Evolutionary conservation across 495 filamentous ascomycete genomes (phyloP), one percentile per base, ranked within the genome.

Genomic region (Podospora appendiculata): DNA sequence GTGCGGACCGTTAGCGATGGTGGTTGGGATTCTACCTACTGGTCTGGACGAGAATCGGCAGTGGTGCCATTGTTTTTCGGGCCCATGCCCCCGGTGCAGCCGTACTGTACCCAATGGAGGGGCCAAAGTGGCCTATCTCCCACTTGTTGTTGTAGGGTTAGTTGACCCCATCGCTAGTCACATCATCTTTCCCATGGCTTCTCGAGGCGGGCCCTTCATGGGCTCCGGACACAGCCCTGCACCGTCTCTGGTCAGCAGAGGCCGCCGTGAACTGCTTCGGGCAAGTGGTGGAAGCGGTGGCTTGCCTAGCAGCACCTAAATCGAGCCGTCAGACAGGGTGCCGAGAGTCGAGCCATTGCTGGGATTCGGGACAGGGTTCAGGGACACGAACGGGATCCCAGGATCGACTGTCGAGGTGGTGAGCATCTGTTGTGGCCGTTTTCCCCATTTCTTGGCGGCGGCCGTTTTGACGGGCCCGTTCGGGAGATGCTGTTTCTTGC

Each of bases 21-120:
- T 46, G 2, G 25, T 5, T 54, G 52, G 45, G 40, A 54, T 25
- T 45, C 16, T 25, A 48, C 8, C 45, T 54, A 54, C 45, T 54
- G 52, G 52, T 38, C 39, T 32, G 25, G 35, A 43, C 33, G 19
- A 25, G 2, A 25, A 25, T 25, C 25, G 25, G 25, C 25, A 25
- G 25, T 25, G 25, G 25, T 25, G 32, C 40, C 41, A 19, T 14
- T 8, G 40, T 9, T 44, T 44, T 2, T 33, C n/a, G 9, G 32
- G 17, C 32, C 5, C 25, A 13, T 32, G 18, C 12, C 47, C 17
- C 36, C 14, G 35, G 47, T 40, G 16, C 18, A 18, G 40, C 48
- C 57, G 57, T 62, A 56, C 41, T 12, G 45, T 36, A 36, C 45
- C 58, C 57, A 62, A 62, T 59, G 51, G 41, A 25, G 48, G 45